phyloP scores from a whole-genome alignment of 1,139 yeast species.

The Starmera stellimalicola region DNA sequence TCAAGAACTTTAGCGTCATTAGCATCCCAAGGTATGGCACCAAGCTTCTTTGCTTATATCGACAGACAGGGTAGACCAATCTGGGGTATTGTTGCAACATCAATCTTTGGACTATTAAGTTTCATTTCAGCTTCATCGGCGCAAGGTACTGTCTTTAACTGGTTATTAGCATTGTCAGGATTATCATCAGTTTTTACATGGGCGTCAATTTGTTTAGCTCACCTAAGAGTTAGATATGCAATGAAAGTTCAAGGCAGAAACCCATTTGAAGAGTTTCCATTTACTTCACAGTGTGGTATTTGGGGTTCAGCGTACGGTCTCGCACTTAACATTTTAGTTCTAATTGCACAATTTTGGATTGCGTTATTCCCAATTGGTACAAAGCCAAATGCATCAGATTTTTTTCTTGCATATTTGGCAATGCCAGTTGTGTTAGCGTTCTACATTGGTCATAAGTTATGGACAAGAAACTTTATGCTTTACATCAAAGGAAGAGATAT shows the following conservation, averaged over 20 bases:
- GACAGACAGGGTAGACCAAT: constrained; percentile 65
- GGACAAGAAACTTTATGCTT: constrained; percentile 46
- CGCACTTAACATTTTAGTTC: constrained; percentile 36
- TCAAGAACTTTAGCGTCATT: constrained; percentile 60
- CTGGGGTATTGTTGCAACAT: constrained; percentile 40
- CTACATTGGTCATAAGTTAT: constrained; percentile 49
- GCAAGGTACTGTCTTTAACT: constrained; percentile 48
- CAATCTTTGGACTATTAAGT: constrained; percentile 44
- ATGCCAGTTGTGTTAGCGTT: constrained; percentile 49
- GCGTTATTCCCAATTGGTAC: constrained; percentile 59
- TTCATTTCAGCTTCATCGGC: constrained; percentile 50
- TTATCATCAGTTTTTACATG: constrained; percentile 60
- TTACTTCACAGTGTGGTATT: constrained; percentile 45
- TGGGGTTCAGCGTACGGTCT: constrained; percentile 44
- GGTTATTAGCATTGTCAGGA: constrained; percentile 64
- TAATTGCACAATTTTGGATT: constrained; percentile 56
- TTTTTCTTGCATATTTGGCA: constrained; percentile 57
- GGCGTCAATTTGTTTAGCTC: constrained; percentile 55
- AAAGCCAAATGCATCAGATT: constrained; percentile 38
- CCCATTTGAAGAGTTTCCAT: constrained; percentile 41
- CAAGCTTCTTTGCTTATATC: constrained; percentile 46
- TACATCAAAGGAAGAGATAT: constrained; percentile 43
- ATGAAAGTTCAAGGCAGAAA: constrained; percentile 46
- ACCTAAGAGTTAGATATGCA: constrained; percentile 58
- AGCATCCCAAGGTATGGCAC: constrained; percentile 57